Evolutionary conservation across 2,329 filamentous ascomycete species (phyloP).

Genomic region (Monosporascus sp.): DNA sequence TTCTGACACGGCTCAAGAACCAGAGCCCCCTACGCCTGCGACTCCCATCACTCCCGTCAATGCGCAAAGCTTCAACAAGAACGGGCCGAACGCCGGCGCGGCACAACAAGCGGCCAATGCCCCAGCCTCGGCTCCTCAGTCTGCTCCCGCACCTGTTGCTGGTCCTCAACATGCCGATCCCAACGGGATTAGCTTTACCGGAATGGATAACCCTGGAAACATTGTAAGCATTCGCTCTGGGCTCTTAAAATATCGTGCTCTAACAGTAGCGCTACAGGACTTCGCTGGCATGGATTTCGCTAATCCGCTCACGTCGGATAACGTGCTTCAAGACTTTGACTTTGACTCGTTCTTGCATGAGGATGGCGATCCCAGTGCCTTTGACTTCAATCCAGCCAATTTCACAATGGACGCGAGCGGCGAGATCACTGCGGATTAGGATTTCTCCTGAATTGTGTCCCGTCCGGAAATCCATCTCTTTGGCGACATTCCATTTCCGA

Average conservation of each 20-base stretch:
- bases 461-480: conserved; percentile 10
- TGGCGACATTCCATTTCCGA: neutral
- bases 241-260: conserved; percentile 5
- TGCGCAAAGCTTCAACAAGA: conserved; percentile 42
- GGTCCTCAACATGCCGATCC: conserved; percentile 44
- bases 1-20: conserved; percentile 49
- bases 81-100: conserved; percentile 37
- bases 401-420: conserved; percentile 50
- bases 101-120: conserved; percentile 36
- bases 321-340: conserved; percentile 63
- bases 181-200: conserved; percentile 38
- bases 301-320: conserved; percentile 46
- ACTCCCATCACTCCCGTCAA: conserved; percentile 61
- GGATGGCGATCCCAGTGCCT: conserved; percentile 41
- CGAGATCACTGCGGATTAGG: conserved; percentile 55
- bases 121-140: conserved; percentile 38
- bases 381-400: conserved; percentile 48
- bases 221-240: conserved; percentile 35
- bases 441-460: conserved; percentile 2
- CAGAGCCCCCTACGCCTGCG: conserved; percentile 55
- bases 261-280: conserved; percentile 26
- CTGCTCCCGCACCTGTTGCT: conserved; percentile 38
- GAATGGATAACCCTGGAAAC: conserved; percentile 36
- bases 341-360: conserved; percentile 64
- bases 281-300: conserved; percentile 49